These are phyloP conservation scores for Parmelia sp. DNA, from an alignment of 495 filamentous ascomycete genomes.

Conservation along the genomic window DNA sequence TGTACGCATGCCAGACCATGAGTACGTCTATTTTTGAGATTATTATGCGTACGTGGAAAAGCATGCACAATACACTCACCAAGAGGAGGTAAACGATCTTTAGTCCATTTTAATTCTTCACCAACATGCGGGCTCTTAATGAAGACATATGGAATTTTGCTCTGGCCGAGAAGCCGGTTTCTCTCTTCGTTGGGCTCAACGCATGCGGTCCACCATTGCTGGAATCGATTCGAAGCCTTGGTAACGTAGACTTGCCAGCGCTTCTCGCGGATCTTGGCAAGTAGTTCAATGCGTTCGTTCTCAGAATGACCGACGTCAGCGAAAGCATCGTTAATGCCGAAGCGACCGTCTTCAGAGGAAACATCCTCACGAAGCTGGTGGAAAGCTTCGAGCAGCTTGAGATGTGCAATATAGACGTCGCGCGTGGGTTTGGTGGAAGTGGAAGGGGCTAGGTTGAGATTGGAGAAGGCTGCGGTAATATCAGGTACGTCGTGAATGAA, in stretches of 20 bases:
- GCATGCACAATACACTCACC: constrained; percentile 5
- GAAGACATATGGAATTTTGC: neutral
- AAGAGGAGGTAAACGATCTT: constrained; percentile 27
- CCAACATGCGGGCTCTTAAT: constrained; percentile 1
- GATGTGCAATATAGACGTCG: constrained; percentile 61
- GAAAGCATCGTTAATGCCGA: constrained; percentile 49
- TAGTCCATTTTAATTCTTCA: constrained; percentile 3
- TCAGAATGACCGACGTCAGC: constrained; percentile 17
- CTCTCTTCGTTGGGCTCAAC: constrained; percentile 16
- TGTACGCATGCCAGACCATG: constrained; percentile 86
- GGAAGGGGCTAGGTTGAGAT: constrained; percentile 18
- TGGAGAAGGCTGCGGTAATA: constrained; percentile 24
- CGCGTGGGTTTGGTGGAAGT: constrained; percentile 23
- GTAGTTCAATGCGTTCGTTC: constrained; percentile 23
- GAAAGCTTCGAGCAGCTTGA: constrained; percentile 69
- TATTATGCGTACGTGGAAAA: neutral
- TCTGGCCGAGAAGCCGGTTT: neutral
- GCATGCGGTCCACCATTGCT: constrained; percentile 56
- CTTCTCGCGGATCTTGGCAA: constrained; percentile 57
- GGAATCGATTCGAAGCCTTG: constrained; percentile 67
- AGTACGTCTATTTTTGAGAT: constrained; percentile 54
- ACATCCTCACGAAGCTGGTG: constrained; percentile 60
- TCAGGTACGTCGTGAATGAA: neutral
- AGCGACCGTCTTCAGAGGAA: constrained; percentile 57
- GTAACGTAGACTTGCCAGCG: constrained; percentile 73